Evolutionary conservation across 192 early-diverging fungal genomes (phyloP).

Genomic region (Podila epigama): DNA sequence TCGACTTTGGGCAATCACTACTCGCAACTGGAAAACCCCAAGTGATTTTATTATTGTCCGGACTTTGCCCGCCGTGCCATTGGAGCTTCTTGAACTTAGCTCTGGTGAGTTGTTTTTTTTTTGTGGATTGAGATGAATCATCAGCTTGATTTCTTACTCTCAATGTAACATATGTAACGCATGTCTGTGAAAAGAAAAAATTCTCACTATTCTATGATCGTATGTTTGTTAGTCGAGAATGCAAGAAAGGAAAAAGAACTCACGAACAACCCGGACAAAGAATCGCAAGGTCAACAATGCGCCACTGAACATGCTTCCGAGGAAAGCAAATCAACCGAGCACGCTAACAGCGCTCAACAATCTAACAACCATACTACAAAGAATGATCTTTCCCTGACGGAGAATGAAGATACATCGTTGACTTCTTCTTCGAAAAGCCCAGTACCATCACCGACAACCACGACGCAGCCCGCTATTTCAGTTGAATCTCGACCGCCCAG

Average conservation of each 20-base stretch:
- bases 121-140: background rate
- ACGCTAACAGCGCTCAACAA: background rate
- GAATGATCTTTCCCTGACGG: background rate
- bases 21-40: conserved; percentile 48
- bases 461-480: background rate
- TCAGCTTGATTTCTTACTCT: background rate
- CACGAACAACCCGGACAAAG: conserved; percentile 14
- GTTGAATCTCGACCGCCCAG: background rate
- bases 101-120: conserved; percentile 17
- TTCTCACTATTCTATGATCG: background rate
- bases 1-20: conserved; percentile 44
- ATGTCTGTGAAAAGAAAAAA: background rate
- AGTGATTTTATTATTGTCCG: conserved; percentile 44
- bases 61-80: conserved; percentile 30
- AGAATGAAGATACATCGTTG: background rate
- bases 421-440: background rate
- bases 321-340: background rate
- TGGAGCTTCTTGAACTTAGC: conserved; percentile 36
- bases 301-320: background rate
- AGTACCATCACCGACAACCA: background rate
- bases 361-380: background rate
- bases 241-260: conserved; percentile 26
- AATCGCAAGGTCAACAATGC: conserved; percentile 18
- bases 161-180: background rate
- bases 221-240: conserved; percentile 16